A percentile compares a stretch with the other conserved stretches of the same genome.
Evolutionary conservation across 208 protist species (phyloP).

Genomic region (Tritrichomonas foetus): DNA sequence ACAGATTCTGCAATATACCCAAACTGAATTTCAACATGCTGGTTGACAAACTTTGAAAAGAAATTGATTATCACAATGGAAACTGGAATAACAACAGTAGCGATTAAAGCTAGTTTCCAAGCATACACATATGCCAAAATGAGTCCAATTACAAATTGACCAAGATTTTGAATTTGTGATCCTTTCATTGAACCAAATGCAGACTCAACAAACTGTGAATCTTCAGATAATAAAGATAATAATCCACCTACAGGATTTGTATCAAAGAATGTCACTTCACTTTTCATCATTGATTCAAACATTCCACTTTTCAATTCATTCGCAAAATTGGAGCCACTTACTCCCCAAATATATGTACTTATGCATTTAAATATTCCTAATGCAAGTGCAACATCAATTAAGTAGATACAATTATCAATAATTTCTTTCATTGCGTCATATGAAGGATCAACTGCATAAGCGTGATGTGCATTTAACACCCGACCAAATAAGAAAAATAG

Average conservation of each 20-base stretch:
- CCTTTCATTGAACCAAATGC: background rate
- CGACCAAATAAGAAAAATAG: background rate
- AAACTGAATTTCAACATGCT: background rate
- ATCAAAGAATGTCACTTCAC: conserved; percentile 22
- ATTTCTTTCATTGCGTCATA: background rate
- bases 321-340: background rate
- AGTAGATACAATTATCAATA: too few species aligned
- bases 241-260: background rate
- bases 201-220: background rate
- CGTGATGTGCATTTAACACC: background rate
- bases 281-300: background rate
- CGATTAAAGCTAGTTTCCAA: background rate
- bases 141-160: background rate
- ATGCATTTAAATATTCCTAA: background rate
- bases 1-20: background rate
- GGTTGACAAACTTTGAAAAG: background rate
- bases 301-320: background rate
- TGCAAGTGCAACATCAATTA: background rate
- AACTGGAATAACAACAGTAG: background rate
- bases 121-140: background rate
- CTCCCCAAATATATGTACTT: background rate
- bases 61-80: background rate
- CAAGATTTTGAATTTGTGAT: background rate
- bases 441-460: background rate
- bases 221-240: background rate